Conservation (phyloP, 257 asterid species). For the Solanum pimpinellifolium region DNA sequence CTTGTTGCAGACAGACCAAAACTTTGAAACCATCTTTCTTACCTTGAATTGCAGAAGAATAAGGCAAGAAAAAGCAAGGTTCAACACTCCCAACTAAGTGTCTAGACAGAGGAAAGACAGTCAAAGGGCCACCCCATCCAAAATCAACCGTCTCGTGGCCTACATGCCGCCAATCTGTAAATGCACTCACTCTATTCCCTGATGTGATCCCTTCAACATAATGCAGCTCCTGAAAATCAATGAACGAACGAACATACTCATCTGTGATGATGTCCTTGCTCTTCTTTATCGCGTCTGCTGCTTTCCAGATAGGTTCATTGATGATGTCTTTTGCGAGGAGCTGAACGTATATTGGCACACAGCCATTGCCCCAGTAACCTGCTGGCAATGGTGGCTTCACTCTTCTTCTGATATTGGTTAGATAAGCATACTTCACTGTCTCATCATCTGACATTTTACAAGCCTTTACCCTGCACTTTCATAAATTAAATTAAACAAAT, state of each 20-base stretch:
- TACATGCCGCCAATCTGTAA: conserved; percentile 90
- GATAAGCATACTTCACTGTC: conserved; percentile 59
- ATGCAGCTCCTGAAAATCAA: conserved; percentile 71
- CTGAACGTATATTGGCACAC: conserved; percentile 72
- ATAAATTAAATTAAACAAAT: neutral
- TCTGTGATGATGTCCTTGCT: conserved; percentile 48
- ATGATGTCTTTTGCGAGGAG: conserved; percentile 41
- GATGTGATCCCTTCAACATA: conserved; percentile 50
- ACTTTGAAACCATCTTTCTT: conserved; percentile 46
- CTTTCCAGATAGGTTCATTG: conserved; percentile 51
- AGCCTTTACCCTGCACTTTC: conserved; percentile 52
- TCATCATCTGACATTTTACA: conserved; percentile 25
- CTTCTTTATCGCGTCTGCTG: conserved; percentile 42
- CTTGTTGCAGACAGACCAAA: conserved; percentile 59
- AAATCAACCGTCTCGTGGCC: conserved; percentile 78
- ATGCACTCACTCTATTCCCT: conserved; percentile 65
- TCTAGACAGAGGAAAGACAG: conserved; percentile 59
- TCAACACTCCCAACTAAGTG: conserved; percentile 63
- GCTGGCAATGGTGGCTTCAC: conserved; percentile 52
- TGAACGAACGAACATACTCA: conserved; percentile 48
- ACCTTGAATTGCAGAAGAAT: conserved; percentile 20
- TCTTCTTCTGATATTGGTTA: conserved; percentile 47
- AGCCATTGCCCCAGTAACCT: conserved; percentile 89
- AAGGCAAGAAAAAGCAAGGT: conserved; percentile 68
- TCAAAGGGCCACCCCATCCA: conserved; percentile 84